A percentile compares a stretch with the other conserved stretches of the same genome.
Evolutionary conservation across 2,329 filamentous ascomycete species (phyloP).

Genomic region (Xylariaceae sp.): DNA sequence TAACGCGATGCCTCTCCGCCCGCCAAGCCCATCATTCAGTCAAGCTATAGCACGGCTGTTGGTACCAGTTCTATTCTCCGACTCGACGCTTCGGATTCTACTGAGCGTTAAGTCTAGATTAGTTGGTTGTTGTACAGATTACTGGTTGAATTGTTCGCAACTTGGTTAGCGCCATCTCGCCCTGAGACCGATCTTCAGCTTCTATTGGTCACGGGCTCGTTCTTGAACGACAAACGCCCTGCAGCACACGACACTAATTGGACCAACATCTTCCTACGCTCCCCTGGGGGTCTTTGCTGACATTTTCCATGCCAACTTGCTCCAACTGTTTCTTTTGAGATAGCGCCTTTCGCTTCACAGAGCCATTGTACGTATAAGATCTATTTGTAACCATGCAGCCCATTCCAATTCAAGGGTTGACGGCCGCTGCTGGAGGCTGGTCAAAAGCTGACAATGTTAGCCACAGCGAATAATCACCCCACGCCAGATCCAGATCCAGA

Average conservation of each 20-base stretch:
- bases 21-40: neutral
- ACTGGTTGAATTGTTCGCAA: constrained; percentile 13
- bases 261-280: constrained; percentile 13
- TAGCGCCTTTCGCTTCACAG: constrained; percentile 2
- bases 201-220: constrained; percentile 28
- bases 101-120: neutral
- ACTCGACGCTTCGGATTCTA: constrained; percentile 5
- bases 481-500: neutral
- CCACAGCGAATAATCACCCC: no score
- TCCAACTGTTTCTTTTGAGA: constrained; percentile 9
- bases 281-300: constrained; percentile 9
- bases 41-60: neutral
- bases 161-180: constrained; percentile 34
- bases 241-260: constrained; percentile 27
- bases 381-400: no score
- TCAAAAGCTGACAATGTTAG: neutral
- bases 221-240: constrained; percentile 30
- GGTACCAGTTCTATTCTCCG: constrained; percentile 21
- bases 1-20: neutral
- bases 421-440: no score
- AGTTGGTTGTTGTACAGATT: constrained; percentile 22
- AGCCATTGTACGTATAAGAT: neutral
- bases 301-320: constrained; percentile 2
- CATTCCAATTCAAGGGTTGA: no score
- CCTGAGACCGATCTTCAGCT: constrained; percentile 28